Conservation (phyloP, 805 yeast species). For the Metschnikowia drakensbergensis region DNA sequence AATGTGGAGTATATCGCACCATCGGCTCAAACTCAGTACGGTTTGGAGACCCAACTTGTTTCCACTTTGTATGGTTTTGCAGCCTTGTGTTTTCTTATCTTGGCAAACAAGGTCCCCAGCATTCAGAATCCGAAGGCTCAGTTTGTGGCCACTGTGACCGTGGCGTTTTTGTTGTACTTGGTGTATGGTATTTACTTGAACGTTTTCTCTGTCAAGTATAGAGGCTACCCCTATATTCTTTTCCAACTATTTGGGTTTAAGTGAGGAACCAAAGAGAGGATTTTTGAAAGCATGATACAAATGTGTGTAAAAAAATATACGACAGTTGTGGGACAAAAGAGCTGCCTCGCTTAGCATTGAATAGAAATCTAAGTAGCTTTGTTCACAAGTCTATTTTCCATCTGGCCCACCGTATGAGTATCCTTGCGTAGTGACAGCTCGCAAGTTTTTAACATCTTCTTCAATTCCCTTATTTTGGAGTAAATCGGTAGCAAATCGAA, state of each 20-base stretch:
- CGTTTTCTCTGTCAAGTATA: constrained; percentile 66
- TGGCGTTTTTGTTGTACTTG: constrained; percentile 46
- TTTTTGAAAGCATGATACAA: neutral
- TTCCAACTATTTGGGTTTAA: constrained; percentile 19
- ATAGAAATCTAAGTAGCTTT: neutral
- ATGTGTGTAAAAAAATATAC: neutral
- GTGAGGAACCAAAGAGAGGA: neutral
- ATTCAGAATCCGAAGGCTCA: constrained; percentile 43
- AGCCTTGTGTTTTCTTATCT: constrained; percentile 54
- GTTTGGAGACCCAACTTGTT: constrained; percentile 85
- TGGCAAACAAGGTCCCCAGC: constrained; percentile 56
- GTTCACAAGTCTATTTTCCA: neutral
- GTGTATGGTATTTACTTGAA: constrained; percentile 61
- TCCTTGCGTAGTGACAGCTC: constrained; percentile 31
- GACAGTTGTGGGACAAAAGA: neutral
- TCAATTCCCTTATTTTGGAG: constrained; percentile 26
- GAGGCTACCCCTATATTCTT: constrained; percentile 73
- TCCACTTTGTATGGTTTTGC: constrained; percentile 69
- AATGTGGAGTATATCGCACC: constrained; percentile 13
- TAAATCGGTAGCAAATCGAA: constrained; percentile 20
- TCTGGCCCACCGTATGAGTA: constrained; percentile 29
- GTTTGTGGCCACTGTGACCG: constrained; percentile 44
- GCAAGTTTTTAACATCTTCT: constrained; percentile 27
- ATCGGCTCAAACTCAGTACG: constrained; percentile 55
- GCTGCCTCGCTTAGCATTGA: too few relatives aligned